phyloP scores from a whole-genome alignment of 495 filamentous ascomycete genomes.

The Hamigera avellanea region DNA sequence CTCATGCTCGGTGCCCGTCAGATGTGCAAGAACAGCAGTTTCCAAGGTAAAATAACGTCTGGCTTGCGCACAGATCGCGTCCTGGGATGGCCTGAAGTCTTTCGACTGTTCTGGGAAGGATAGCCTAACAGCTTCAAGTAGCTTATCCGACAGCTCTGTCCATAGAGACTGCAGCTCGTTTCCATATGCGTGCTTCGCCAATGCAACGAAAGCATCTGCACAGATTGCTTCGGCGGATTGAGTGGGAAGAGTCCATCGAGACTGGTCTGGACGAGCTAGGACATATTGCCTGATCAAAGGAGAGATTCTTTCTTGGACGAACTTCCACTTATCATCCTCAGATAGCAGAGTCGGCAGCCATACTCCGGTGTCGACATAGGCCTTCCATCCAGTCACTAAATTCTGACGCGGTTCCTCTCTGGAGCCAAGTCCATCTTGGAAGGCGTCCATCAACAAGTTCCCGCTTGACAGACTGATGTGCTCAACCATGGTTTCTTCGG shows the following conservation, averaged over 20 bases:
- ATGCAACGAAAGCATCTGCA: slow-evolving; percentile 21
- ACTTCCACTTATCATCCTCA: slow-evolving; percentile 31
- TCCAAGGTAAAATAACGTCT: slow-evolving; percentile 52
- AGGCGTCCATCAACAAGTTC: slow-evolving; percentile 42
- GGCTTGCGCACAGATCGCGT: slow-evolving; percentile 45
- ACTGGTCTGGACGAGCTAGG: slow-evolving; percentile 26
- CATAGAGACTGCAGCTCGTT: slow-evolving; percentile 35
- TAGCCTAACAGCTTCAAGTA: slow-evolving; percentile 51
- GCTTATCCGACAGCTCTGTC: slow-evolving; percentile 37
- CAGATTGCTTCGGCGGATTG: slow-evolving; percentile 27
- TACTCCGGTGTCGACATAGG: slow-evolving; percentile 51
- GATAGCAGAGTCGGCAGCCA: slow-evolving; percentile 35
- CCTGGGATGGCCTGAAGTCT: slow-evolving; percentile 60
- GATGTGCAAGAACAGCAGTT: slow-evolving; percentile 27
- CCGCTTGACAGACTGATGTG: slow-evolving; percentile 15
- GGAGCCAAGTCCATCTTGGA: slow-evolving; percentile 55
- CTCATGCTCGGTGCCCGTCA: slow-evolving; percentile 16
- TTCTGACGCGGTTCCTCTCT: slow-evolving; percentile 65
- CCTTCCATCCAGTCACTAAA: slow-evolving; percentile 53
- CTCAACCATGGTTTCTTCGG: slow-evolving; percentile 25
- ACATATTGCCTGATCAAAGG: slow-evolving; percentile 51
- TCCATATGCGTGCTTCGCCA: slow-evolving; percentile 14
- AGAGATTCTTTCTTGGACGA: slow-evolving; percentile 38
- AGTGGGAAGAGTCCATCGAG: slow-evolving; percentile 38
- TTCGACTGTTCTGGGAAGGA: slow-evolving; percentile 71